Evolutionary conservation across 495 filamentous ascomycete genomes (phyloP).

Genomic region (Penicillium pancosmium): DNA sequence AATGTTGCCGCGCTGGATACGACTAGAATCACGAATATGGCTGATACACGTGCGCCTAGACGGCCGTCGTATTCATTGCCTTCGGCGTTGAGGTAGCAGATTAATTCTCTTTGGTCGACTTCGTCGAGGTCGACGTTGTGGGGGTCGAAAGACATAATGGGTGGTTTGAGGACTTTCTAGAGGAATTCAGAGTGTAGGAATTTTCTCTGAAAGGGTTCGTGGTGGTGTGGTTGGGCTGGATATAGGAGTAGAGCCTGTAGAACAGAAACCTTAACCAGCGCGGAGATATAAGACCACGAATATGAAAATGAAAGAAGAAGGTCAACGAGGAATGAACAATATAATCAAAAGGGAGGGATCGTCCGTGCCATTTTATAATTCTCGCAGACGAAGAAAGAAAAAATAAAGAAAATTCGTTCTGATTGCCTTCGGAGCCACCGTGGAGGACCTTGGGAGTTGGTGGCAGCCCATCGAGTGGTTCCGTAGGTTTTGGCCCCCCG

Average conservation of each 20-base stretch:
- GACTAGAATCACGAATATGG: conserved; percentile 49
- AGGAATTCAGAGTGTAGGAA: background rate
- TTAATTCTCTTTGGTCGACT: conserved; percentile 33
- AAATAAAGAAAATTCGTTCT: background rate
- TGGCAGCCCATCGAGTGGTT: conserved; percentile 16
- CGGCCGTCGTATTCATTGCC: conserved; percentile 49
- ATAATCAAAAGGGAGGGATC: conserved; percentile 12
- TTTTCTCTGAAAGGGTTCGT: background rate
- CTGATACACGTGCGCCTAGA: conserved; percentile 45
- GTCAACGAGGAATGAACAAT: background rate
- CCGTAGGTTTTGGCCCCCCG: conserved; percentile 1
- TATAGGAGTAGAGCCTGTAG: background rate
- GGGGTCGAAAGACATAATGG: conserved; percentile 39
- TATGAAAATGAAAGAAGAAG: background rate
- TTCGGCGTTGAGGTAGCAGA: conserved; percentile 39
- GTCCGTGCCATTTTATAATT: conserved; percentile 22
- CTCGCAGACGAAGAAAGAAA: background rate
- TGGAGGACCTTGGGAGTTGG: conserved; percentile 31
- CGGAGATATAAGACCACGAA: background rate
- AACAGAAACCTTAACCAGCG: background rate
- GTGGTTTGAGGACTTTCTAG: background rate
- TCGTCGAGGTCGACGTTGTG: conserved; percentile 43
- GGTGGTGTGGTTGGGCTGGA: too few species aligned
- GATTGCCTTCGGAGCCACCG: conserved; percentile 17
- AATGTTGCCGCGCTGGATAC: conserved; percentile 51